Percentiles rank a stretch among this genome's conserved stretches.
Conservation (phyloP, 2,329 filamentous ascomycete genomes). For the Escovopsis sp. region DNA sequence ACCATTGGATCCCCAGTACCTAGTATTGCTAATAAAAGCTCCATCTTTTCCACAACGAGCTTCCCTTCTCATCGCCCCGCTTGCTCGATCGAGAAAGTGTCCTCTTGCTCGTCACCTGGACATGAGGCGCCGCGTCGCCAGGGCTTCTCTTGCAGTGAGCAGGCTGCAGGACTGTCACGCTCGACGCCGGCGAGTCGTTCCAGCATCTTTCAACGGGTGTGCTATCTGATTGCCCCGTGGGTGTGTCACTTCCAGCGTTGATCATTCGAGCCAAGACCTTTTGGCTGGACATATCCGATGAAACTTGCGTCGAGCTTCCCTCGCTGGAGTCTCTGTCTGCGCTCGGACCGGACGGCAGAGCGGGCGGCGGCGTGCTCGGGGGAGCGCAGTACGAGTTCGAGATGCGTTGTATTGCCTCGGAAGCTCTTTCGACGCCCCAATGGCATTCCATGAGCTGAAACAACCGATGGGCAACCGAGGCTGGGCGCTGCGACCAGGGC, state of each 20-base stretch:
- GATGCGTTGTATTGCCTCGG: slow-evolving; percentile 25
- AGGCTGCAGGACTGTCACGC: neutral
- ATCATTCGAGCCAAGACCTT: neutral
- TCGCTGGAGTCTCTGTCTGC: neutral
- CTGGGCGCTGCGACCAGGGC: slow-evolving; percentile 33
- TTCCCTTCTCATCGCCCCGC: neutral
- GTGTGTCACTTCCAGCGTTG: neutral
- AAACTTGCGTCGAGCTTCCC: neutral
- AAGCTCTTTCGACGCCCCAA: slow-evolving; percentile 32
- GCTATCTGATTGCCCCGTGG: neutral
- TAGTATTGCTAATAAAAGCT: neutral
- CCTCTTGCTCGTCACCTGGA: neutral
- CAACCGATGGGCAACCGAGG: slow-evolving; percentile 23
- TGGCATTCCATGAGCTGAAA: slow-evolving; percentile 31
- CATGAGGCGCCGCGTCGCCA: neutral
- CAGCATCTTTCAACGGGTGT: too few species aligned
- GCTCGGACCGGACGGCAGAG: neutral
- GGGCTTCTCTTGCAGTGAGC: neutral
- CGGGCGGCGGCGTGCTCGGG: neutral
- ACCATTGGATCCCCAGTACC: too few species aligned
- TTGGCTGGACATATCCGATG: neutral
- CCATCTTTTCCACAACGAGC: slow-evolving; percentile 10
- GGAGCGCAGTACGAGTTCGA: slow-evolving; percentile 1
- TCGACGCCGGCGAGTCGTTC: too few species aligned
- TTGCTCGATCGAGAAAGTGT: neutral